Percentiles rank a stretch among this genome's conserved stretches.
Conservation (phyloP, 176 grass and related monocot genomes). For the Aegilops umbellulata region DNA sequence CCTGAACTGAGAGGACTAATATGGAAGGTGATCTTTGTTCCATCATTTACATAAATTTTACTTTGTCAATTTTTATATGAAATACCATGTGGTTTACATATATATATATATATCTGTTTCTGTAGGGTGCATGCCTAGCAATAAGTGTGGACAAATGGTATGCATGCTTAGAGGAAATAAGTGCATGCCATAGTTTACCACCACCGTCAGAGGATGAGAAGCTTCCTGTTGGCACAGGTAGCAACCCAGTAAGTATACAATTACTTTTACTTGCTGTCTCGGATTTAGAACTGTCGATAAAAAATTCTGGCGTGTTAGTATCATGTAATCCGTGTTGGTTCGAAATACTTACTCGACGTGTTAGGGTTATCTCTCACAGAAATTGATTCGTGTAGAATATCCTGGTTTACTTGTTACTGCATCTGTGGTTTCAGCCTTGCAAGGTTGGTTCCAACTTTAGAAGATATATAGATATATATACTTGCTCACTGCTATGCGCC, state of each 20-base stretch:
- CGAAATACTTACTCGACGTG: not conserved
- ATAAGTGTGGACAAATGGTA: slow-evolving; percentile 87
- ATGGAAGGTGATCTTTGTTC: slow-evolving; percentile 72
- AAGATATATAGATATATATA: not conserved
- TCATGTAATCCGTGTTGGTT: not conserved
- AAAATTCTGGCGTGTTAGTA: not conserved
- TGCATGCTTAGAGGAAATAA: slow-evolving; percentile 71
- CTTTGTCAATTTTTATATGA: slow-evolving; percentile 3
- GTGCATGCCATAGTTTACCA: slow-evolving; percentile 64
- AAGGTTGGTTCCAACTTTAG: not conserved
- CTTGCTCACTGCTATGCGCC: not conserved
- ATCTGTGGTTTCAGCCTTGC: not conserved
- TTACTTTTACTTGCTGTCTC: not conserved
- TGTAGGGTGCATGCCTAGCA: slow-evolving; percentile 85
- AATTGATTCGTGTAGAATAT: slow-evolving; percentile 22
- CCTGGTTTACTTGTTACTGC: slow-evolving; percentile 22
- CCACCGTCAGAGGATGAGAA: slow-evolving; percentile 74
- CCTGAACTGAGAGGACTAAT: slow-evolving; percentile 69
- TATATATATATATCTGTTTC: slow-evolving; percentile 10
- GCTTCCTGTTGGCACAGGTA: slow-evolving; percentile 97
- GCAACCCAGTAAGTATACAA: slow-evolving; percentile 92
- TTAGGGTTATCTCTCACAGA: not conserved
- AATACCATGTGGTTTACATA: slow-evolving; percentile 16
- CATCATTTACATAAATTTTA: slow-evolving; percentile 8
- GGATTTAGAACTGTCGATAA: not conserved